Conservation (phyloP, 768 basidiomycete species). For the Candolleomyces aberdarensis region DNA sequence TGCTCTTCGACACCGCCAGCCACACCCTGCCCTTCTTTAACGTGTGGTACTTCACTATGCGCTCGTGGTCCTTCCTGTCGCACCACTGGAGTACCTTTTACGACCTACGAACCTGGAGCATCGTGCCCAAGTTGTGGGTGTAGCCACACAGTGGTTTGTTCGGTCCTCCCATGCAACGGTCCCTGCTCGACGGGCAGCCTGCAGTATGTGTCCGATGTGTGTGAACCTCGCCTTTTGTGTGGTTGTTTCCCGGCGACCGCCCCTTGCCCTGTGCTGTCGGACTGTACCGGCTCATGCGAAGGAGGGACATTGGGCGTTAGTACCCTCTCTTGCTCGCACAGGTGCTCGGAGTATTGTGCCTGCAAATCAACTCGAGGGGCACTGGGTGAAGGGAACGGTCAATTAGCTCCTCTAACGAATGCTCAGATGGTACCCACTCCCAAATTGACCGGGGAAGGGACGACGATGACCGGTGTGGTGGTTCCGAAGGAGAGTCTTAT, state of each 20-base stretch:
- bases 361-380: not conserved
- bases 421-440: not conserved
- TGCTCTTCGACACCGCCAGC: not conserved
- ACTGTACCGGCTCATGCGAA: not conserved
- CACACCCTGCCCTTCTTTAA: not conserved
- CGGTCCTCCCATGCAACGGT: not conserved
- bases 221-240: not conserved
- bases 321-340: not conserved
- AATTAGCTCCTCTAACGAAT: not conserved
- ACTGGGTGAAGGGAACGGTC: not conserved
- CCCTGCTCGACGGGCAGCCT: not conserved
- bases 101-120: not conserved
- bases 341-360: not conserved
- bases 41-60: not conserved
- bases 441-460: not conserved
- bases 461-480: not conserved
- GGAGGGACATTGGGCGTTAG: not conserved
- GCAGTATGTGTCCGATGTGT: not conserved
- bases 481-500: not conserved
- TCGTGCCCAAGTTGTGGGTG: not conserved
- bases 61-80: not conserved
- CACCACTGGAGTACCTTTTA: not conserved
- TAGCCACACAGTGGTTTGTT: not conserved
- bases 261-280: not conserved
- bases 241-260: not conserved